Percentiles rank a stretch among this genome's conserved stretches.
Evolutionary conservation across 139 green algal genomes (phyloP).

Genomic region (Micractinium conductrix): DNA sequence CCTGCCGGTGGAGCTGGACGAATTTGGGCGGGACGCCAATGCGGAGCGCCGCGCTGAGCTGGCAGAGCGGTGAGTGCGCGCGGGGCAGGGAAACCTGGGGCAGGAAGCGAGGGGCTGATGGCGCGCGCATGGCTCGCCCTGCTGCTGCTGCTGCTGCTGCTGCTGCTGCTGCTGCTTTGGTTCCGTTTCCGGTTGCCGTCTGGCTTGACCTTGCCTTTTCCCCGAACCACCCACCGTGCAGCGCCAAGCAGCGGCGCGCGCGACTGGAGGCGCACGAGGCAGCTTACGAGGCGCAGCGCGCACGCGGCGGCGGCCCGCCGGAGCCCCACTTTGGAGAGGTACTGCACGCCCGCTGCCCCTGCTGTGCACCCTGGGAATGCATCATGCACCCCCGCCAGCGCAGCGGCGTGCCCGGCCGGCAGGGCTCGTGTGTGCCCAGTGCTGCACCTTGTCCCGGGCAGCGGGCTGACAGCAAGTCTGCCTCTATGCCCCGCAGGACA

Average conservation of each 20-base stretch:
- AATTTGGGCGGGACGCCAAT: conserved; percentile 89
- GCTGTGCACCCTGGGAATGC: too few relatives aligned
- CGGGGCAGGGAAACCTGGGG: too few relatives aligned
- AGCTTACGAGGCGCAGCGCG: conserved; percentile 2
- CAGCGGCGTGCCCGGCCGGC: too few relatives aligned
- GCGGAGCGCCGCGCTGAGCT: conserved; percentile 49
- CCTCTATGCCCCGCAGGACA: too few relatives aligned
- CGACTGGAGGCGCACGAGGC: conserved; percentile 17
- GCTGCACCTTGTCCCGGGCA: too few relatives aligned
- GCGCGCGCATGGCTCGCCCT: not conserved
- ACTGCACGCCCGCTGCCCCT: too few relatives aligned
- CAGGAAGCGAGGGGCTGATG: not conserved
- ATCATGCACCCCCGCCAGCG: too few relatives aligned
- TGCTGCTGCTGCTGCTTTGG: not conserved
- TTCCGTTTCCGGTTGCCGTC: too few relatives aligned
- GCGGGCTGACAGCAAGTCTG: too few relatives aligned
- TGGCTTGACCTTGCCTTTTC: not conserved
- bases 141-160: not conserved
- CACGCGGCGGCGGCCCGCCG: not conserved
- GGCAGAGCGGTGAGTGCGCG: conserved; percentile 5
- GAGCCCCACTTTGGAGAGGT: conserved; percentile 50
- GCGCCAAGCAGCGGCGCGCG: conserved; percentile 13
- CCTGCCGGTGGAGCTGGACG: conserved; percentile 74
- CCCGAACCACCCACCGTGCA: not conserved
- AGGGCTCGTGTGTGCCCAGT: too few relatives aligned